Percentiles rank a stretch among this genome's conserved stretches.
Evolutionary conservation across 176 grass and related monocot genomes (phyloP).

Genomic region (Oryza rufipogon): DNA sequence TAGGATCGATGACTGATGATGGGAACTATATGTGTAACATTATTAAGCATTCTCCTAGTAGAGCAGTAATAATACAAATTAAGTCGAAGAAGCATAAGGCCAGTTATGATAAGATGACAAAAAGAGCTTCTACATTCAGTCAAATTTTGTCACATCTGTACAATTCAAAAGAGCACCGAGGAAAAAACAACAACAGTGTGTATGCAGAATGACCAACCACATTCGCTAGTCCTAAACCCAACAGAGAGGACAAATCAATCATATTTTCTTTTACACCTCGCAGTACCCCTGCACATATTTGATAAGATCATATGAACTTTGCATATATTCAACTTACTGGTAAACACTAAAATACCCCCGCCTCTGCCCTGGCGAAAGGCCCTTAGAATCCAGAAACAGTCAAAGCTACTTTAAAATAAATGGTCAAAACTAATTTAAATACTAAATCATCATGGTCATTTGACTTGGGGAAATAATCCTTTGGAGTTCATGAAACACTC

Average conservation of each 20-base stretch:
- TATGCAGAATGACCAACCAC: neutral
- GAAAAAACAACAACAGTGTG: neutral
- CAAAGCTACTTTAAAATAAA: too few relatives aligned
- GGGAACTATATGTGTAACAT: slow-evolving; percentile 3
- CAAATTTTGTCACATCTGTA: neutral
- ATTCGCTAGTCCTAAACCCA: neutral
- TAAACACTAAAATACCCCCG: neutral
- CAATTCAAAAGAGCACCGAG: neutral
- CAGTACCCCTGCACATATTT: neutral
- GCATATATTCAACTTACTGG: slow-evolving; percentile 10
- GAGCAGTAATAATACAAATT: slow-evolving; percentile 10
- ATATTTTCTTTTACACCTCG: slow-evolving; percentile 7
- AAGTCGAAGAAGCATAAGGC: slow-evolving; percentile 1
- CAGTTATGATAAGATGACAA: neutral
- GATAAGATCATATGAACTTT: neutral
- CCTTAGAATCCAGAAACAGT: slow-evolving; percentile 5
- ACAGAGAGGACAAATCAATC: neutral
- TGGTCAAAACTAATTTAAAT: too few relatives aligned
- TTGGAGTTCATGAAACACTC: neutral
- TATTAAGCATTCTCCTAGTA: slow-evolving; percentile 3
- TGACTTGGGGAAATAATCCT: neutral
- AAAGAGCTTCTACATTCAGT: neutral
- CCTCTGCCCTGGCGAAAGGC: neutral
- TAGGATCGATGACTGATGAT: slow-evolving; percentile 1
- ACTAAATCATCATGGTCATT: neutral